These are phyloP conservation scores for Puccinia sorghi DNA, from an alignment of 1,284 basidiomycete species.

Conservation along the genomic window DNA sequence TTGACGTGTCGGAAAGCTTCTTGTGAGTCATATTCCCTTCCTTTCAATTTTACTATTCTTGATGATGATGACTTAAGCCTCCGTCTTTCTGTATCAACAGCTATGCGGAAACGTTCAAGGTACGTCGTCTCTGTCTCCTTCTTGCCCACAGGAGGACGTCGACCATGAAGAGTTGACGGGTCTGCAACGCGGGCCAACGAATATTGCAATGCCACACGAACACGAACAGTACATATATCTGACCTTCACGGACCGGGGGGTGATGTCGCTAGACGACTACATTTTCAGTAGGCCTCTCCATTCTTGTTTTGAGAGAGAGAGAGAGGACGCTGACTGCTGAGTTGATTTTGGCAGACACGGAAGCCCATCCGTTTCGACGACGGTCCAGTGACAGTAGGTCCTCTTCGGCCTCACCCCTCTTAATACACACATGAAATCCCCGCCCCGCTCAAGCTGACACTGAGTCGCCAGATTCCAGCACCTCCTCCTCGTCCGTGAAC, in stretches of 20 bases:
- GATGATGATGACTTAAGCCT: neutral
- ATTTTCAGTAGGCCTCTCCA: conserved; percentile 35
- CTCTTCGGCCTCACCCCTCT: no score
- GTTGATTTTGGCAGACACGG: neutral
- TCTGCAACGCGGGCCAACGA: no score
- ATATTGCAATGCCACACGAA: no score
- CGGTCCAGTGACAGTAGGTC: no score
- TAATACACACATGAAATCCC: no score
- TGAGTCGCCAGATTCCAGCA: no score
- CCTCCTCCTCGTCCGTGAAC: no score
- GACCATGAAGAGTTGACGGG: no score
- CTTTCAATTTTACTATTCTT: neutral
- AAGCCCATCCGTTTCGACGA: neutral
- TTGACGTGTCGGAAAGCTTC: conserved; percentile 37
- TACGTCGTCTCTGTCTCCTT: no score
- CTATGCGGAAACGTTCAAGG: conserved; percentile 49
- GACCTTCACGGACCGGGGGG: conserved; percentile 34
- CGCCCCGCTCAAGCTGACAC: no score
- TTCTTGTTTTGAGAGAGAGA: neutral
- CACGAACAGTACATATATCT: conserved; percentile 48
- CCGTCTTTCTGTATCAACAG: neutral
- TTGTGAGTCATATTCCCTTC: conserved; percentile 20
- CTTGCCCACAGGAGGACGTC: no score
- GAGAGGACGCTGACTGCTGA: neutral
- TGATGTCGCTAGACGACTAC: conserved; percentile 47